These are phyloP conservation scores for Salisapilia sapeloensis DNA, from an alignment of 352 stramenopile genomes.

Conservation along the genomic window DNA sequence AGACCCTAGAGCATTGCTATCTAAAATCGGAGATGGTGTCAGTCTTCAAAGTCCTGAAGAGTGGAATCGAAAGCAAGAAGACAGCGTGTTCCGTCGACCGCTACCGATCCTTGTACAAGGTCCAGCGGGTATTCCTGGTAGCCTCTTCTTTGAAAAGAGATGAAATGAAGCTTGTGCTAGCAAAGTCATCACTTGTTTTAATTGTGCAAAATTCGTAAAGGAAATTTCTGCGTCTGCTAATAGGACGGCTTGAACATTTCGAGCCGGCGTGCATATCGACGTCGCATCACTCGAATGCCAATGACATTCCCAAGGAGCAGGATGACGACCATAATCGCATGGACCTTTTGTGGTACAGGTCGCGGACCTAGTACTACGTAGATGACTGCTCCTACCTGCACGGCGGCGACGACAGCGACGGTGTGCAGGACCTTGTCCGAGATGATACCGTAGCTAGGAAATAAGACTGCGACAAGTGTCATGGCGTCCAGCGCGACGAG, in stretches of 20 bases:
- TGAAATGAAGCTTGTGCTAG: too few relatives aligned
- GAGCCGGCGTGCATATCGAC: conserved; percentile 11
- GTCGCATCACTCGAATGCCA: conserved; percentile 8
- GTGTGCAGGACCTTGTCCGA: conserved; percentile 16
- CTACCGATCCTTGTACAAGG: too few relatives aligned
- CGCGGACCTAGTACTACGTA: conserved; percentile 14
- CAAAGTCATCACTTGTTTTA: too few relatives aligned
- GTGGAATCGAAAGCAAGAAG: too few relatives aligned
- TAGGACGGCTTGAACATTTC: conserved; percentile 16
- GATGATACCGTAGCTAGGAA: conserved; percentile 15
- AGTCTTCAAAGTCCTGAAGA: too few relatives aligned
- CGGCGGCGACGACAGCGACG: conserved; percentile 12
- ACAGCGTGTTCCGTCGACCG: too few relatives aligned
- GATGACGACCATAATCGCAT: conserved; percentile 14
- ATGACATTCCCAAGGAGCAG: conserved; percentile 11
- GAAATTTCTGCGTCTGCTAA: conserved; percentile 3
- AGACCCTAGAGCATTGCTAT: conserved; percentile 16
- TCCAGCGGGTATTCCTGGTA: too few relatives aligned
- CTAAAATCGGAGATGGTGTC: too few relatives aligned
- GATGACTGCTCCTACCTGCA: conserved; percentile 20
- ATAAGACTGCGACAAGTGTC: conserved; percentile 18
- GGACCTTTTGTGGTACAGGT: conserved; percentile 12
- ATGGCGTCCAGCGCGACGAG: conserved; percentile 23
- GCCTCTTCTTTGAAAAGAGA: too few relatives aligned
- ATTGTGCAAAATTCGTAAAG: too few relatives aligned